Evolutionary conservation across 345 rosid genomes (phyloP).

Genomic region (Eucalyptus cloeziana): DNA sequence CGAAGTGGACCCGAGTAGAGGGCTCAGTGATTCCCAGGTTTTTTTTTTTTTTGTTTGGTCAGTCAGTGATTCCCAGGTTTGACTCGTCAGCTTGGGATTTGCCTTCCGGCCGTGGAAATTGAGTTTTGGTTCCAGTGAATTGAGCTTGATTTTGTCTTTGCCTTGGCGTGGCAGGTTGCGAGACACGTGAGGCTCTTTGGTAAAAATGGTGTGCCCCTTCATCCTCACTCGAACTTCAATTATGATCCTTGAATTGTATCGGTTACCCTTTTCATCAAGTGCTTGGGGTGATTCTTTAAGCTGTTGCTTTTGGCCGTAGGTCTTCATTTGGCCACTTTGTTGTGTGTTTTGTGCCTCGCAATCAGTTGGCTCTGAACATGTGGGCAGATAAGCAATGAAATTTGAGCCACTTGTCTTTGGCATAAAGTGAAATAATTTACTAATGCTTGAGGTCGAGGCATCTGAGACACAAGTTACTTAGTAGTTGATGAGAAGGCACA

Average conservation of each 20-base stretch:
- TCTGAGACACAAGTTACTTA: background rate
- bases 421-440: background rate
- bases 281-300: background rate
- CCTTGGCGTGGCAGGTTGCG: background rate
- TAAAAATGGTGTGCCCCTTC: background rate
- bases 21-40: constrained; percentile 90
- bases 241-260: background rate
- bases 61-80: constrained; percentile 84
- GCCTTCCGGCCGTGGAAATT: background rate
- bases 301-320: background rate
- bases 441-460: background rate
- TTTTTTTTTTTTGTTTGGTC: too few relatives aligned
- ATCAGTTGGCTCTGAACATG: background rate
- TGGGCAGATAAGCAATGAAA: background rate
- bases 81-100: background rate
- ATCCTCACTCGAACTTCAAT: background rate
- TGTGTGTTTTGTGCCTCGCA: background rate
- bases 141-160: background rate
- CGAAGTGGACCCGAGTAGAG: constrained; percentile 62
- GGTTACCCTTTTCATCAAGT: background rate
- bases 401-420: background rate
- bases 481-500: background rate
- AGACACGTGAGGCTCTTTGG: background rate
- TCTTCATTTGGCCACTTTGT: background rate
- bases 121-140: background rate